Percentiles rank a stretch among this genome's conserved stretches.
These are phyloP conservation scores for Coniochaeta hoffmannii DNA, from an alignment of 2,329 filamentous ascomycete genomes.

Conservation along the genomic window DNA sequence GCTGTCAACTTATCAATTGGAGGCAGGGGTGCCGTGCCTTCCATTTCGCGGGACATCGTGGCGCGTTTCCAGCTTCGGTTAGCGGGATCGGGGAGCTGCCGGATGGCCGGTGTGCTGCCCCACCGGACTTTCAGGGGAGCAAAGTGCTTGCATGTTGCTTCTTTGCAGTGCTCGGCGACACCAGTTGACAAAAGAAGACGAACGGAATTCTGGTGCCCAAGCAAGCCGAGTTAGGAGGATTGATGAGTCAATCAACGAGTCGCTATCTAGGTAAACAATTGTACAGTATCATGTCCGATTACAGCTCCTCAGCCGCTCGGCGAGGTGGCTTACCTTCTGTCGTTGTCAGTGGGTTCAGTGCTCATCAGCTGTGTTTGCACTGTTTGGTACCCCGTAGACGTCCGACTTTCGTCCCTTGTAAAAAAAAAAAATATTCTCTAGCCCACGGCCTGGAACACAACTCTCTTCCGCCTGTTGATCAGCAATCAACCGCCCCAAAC, in stretches of 20 bases:
- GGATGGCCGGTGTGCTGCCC: neutral
- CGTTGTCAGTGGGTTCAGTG: neutral
- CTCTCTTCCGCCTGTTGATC: neutral
- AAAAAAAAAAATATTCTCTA: neutral
- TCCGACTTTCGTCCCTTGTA: neutral
- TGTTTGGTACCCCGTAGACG: neutral
- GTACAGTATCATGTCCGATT: neutral
- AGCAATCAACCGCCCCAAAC: neutral
- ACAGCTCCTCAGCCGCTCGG: neutral
- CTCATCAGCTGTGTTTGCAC: neutral
- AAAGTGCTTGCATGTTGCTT: neutral
- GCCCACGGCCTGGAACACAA: too few species aligned
- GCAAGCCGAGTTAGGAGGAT: neutral
- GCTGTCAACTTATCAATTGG: neutral
- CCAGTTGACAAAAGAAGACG: neutral
- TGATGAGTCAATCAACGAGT: too few species aligned
- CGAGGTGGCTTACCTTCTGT: neutral
- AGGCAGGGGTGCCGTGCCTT: neutral
- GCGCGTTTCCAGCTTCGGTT: neutral
- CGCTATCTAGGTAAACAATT: neutral
- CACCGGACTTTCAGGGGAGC: neutral
- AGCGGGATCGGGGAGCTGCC: conserved; percentile 1
- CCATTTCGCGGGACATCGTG: neutral
- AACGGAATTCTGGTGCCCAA: neutral
- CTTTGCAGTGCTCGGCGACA: neutral